phyloP scores from a whole-genome alignment of 441 rosid genomes.

The Adansonia gregorii region DNA sequence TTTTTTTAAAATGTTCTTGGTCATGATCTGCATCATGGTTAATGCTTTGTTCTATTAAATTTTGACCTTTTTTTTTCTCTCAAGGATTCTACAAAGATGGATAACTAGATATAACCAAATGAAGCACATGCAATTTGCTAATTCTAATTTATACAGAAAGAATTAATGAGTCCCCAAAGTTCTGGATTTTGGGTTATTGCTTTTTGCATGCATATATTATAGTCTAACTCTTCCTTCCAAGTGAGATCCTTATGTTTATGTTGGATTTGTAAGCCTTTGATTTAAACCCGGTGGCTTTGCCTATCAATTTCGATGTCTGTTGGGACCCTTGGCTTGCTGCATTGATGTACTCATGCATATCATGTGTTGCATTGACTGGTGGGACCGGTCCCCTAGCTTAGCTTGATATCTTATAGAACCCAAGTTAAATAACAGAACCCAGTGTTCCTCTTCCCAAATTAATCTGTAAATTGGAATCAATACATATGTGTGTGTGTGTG shows the following conservation, averaged over 20 bases:
- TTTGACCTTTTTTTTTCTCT: neutral
- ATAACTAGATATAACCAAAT: neutral
- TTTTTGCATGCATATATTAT: neutral
- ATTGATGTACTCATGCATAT: neutral
- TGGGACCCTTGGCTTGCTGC: neutral
- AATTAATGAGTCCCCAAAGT: neutral
- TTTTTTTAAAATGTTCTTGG: neutral
- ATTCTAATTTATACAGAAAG: neutral
- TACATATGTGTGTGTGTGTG: neutral
- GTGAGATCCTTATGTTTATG: neutral
- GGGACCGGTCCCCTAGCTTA: neutral
- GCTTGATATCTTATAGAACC: neutral
- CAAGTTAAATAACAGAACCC: neutral
- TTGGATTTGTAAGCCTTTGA: neutral
- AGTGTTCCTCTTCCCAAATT: neutral
- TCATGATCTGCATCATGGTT: neutral
- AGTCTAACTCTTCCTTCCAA: neutral
- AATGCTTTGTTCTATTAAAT: neutral
- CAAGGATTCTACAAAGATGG: neutral
- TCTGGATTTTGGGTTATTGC: neutral
- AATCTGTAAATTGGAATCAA: neutral
- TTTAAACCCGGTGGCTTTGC: neutral
- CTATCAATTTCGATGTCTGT: neutral
- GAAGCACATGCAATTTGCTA: neutral
- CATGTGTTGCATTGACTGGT: neutral